Conservation (phyloP, 1,284 basidiomycete genomes). For the Ganoderma multipileum region DNA sequence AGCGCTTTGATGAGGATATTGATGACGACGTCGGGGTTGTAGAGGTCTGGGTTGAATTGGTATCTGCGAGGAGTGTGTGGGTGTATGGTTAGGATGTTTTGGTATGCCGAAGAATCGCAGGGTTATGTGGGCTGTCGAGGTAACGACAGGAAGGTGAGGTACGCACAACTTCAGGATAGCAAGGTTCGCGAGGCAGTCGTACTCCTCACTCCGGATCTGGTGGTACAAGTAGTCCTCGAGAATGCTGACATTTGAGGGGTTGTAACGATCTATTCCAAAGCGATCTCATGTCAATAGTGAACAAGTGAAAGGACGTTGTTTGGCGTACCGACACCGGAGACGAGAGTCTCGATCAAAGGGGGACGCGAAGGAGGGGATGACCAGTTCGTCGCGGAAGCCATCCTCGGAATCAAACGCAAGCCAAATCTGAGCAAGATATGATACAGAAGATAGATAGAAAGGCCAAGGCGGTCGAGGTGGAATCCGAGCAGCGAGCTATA, state of each 20-base stretch:
- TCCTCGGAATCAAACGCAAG: background rate
- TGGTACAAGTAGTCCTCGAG: constrained; percentile 95
- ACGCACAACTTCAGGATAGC: constrained; percentile 85
- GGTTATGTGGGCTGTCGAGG: background rate
- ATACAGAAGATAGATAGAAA: constrained; percentile 8
- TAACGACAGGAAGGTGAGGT: background rate
- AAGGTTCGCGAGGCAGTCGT: constrained; percentile 93
- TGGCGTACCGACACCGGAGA: constrained; percentile 86
- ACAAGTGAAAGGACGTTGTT: constrained; percentile 18
- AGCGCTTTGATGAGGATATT: constrained; percentile 96
- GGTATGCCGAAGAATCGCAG: background rate
- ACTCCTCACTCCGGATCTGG: constrained; percentile 89
- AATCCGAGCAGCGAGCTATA: background rate
- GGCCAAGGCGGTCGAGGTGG: background rate
- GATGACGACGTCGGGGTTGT: constrained; percentile 92
- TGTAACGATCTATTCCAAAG: constrained; percentile 82
- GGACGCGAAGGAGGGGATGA: constrained; percentile 76
- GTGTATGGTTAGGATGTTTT: background rate
- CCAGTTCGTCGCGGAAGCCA: constrained; percentile 64
- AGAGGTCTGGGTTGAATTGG: constrained; percentile 95
- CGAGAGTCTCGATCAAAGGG: constrained; percentile 88
- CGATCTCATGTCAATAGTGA: background rate
- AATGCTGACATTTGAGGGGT: constrained; percentile 91
- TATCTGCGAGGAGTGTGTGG: constrained; percentile 61
- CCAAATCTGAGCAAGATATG: background rate